These are phyloP conservation scores for Colletotrichum filicis DNA, from an alignment of 2,329 filamentous ascomycete genomes.

Conservation along the genomic window DNA sequence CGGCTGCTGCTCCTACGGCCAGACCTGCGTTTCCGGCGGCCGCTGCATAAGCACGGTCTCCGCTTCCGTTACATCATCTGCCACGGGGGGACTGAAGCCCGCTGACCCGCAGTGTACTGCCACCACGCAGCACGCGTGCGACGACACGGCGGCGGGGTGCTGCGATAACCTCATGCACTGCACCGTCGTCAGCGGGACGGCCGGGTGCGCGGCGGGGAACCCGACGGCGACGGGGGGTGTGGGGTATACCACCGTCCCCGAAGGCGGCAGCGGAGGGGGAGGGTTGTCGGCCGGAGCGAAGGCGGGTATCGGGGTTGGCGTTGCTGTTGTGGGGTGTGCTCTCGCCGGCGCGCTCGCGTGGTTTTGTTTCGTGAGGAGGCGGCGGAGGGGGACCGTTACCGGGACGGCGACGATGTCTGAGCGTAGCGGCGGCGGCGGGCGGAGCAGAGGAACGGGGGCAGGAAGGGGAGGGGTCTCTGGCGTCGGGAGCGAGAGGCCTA, in stretches of 20 bases:
- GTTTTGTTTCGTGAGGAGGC: slow-evolving; percentile 56
- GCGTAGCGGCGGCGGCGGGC: slow-evolving; percentile 15
- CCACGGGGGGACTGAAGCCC: slow-evolving; percentile 45
- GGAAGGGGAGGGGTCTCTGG: slow-evolving; percentile 28
- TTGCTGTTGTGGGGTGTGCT: slow-evolving; percentile 54
- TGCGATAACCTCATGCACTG: slow-evolving; percentile 58
- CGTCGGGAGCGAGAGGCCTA: slow-evolving; percentile 34
- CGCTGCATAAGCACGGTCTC: slow-evolving; percentile 47
- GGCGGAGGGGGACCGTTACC: slow-evolving; percentile 40
- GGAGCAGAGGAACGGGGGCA: not conserved
- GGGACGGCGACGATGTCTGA: slow-evolving; percentile 11
- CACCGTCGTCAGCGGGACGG: slow-evolving; percentile 47
- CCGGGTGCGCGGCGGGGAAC: slow-evolving; percentile 52
- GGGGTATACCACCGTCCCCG: slow-evolving; percentile 32
- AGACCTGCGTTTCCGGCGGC: slow-evolving; percentile 50
- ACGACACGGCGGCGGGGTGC: slow-evolving; percentile 57
- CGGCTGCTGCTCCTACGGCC: slow-evolving; percentile 60
- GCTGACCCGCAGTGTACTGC: slow-evolving; percentile 55
- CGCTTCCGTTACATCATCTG: slow-evolving; percentile 28
- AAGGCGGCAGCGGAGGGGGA: slow-evolving; percentile 25
- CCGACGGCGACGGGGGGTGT: slow-evolving; percentile 45
- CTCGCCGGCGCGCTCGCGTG: slow-evolving; percentile 57
- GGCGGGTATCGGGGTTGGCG: slow-evolving; percentile 67
- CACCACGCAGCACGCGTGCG: slow-evolving; percentile 55
- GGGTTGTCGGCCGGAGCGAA: slow-evolving; percentile 61